Evolutionary conservation across 2,329 filamentous ascomycete species (phyloP), one percentile per base, ranked within the genome.

Genomic region (Pseudogymnoascus destructans): DNA sequence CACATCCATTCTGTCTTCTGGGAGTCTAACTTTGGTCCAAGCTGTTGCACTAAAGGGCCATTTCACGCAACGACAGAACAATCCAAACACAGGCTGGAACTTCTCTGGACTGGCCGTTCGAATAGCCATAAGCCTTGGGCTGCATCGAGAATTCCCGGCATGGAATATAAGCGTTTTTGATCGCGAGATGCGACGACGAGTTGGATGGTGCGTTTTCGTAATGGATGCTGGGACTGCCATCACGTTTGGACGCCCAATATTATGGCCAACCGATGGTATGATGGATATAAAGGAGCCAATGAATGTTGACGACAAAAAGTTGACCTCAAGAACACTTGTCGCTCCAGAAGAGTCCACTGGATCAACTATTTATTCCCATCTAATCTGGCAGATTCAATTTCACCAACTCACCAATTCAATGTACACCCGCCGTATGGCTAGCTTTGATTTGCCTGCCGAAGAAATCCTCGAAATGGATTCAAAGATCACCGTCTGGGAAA

Each of bases 51-150:
- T 70, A 5, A 55, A 69, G 11, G 66, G 65, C 23, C 75, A 76
- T 38, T 73, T 75, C 59, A 68, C 74, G 8, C 75, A 77, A 60
- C 76, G 76, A 60, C 70, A 72, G 21, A 73, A 77, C 62, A 71
- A 74, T 17, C 75, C 74, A 9, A 77, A 77, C 59, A 76, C 74
- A 0, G 74, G 74, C 5, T 76, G 73, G 58, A 77, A 75, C 59
- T 74, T 74, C 46, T 69, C 75, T 23, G 75, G 75, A 2, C 70
- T 77, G 13, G 75, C 75, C 3, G 70, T 72, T 4, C 69, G 74
- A n/a, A 73, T 77, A 69, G 75, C 74, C 0, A 68, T 77, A 10
- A 74, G 74, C 1, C 63, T 77, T 13, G 74, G 75, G 0, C 68
- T 77, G 0, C 74, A 77, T 61, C 70, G 72, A 7, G 75, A 77